phyloP scores from a whole-genome alignment of 2,329 filamentous ascomycete genomes.

The Zymoseptoria passerinii region DNA sequence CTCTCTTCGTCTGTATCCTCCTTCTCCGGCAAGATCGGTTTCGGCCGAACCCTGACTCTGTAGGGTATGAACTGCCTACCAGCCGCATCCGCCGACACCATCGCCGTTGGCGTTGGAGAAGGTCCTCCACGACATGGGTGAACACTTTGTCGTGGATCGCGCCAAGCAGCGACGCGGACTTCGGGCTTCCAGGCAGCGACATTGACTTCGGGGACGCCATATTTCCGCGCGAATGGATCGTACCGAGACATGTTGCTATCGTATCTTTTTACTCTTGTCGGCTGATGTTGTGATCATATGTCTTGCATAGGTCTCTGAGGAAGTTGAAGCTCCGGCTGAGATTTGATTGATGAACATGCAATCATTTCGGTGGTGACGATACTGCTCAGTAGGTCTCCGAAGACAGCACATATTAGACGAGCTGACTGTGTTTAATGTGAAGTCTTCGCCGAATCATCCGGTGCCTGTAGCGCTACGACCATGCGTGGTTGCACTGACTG shows the following conservation, averaged over 20 bases:
- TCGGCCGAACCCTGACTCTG: conserved; percentile 17
- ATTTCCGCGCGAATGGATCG: conserved; percentile 13
- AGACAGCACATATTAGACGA: neutral
- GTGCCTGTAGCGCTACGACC: neutral
- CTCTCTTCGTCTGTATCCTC: neutral
- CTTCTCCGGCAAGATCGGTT: neutral
- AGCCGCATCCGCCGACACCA: conserved; percentile 17
- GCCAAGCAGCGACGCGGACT: conserved; percentile 22
- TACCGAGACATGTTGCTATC: neutral
- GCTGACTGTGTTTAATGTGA: neutral
- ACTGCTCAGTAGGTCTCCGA: neutral
- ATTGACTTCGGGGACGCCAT: conserved; percentile 13
- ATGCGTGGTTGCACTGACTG: neutral
- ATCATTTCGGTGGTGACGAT: neutral
- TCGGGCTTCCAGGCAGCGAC: neutral
- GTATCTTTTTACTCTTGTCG: neutral
- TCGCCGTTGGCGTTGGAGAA: neutral
- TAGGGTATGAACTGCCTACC: conserved; percentile 18
- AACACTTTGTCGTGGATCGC: conserved; percentile 19
- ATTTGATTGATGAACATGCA: neutral
- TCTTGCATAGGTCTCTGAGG: neutral
- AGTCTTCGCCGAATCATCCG: neutral
- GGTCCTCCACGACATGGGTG: conserved; percentile 22
- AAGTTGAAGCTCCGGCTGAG: neutral
- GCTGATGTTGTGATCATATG: neutral